Evolutionary conservation across 2,329 filamentous ascomycete genomes (phyloP), one percentile per base, ranked within the genome.

Genomic region (Alternaria brassicicola): DNA sequence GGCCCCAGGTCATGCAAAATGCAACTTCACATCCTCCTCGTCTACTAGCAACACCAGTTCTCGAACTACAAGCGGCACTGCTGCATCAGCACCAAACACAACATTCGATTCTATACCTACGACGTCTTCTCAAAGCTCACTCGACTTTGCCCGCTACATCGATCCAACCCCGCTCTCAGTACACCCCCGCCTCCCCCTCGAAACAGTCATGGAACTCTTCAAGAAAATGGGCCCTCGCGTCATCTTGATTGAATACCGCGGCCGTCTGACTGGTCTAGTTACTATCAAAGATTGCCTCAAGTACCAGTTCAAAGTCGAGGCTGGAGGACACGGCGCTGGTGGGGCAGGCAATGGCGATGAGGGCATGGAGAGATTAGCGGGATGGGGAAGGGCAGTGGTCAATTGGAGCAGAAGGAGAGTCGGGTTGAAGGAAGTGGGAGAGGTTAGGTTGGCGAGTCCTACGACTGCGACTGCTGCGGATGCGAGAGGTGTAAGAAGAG

Each of bases 171-270:
- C 95, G 0, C 86, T 99, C 2, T 91, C 93, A 0, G 93, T 93
- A 1, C 95, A 99, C 72, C 95, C 95, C 0, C 88, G 92, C 1
- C 86, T 98, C 1, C 91, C 94, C 0, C 86, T 99, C 0, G 95
- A 99, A 78, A 99, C 95, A 0, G 94, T 96, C 30, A 97, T 99
- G 93, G 95, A 99, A 73, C 84, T 99, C 10, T 99, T 99, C 82
- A 94, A 94, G 76, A 99, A 98, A 80, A 96, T 99, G 75, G 95
- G 95, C 0, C 95, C 94, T 0, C 87, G 95, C 1, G 93, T 97
- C 6, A 94, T 99, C 48, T 84, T 99, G 3, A 89, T 97, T 36
- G 95, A 99, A 76, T 90, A 97, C 73, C 90, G 91, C 57, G 95
- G 95, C 13, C 86, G 87, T 48, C 84, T 99, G 2, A 86, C 86